Conservation (phyloP, 23 red algal genomes). For the Gracilariopsis chorda region DNA sequence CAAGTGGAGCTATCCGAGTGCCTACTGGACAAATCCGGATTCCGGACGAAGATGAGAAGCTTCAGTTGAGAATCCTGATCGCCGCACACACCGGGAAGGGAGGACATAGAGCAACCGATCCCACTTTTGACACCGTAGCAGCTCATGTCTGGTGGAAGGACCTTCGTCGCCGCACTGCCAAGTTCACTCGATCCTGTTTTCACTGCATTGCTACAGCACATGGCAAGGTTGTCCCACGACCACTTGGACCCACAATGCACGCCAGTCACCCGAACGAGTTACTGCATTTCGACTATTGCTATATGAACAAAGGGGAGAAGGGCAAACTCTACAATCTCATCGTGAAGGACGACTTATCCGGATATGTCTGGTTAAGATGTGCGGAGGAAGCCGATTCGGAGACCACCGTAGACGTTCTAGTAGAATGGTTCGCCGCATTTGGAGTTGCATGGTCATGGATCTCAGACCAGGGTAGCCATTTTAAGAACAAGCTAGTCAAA, state of each 20-base stretch:
- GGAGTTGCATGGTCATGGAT: background rate
- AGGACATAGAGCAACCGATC: background rate
- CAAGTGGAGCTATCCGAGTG: background rate
- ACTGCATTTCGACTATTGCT: background rate
- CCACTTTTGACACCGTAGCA: background rate
- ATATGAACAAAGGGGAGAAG: background rate
- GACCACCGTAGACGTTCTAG: background rate
- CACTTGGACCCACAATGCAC: background rate
- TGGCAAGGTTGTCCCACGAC: background rate
- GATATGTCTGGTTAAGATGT: background rate
- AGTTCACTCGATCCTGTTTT: background rate
- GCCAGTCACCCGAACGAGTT: background rate
- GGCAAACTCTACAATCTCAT: background rate
- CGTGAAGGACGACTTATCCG: background rate
- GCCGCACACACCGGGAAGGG: background rate
- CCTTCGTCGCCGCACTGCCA: background rate
- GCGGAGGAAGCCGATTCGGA: background rate
- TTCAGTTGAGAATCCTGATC: background rate
- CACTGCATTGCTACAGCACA: background rate
- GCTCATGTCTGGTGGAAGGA: background rate
- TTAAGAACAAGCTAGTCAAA: background rate
- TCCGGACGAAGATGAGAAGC: background rate
- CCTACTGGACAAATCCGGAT: background rate
- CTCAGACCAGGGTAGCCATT: conserved; percentile 13
- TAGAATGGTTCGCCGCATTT: background rate